phyloP scores from a whole-genome alignment of 495 filamentous ascomycete genomes.

The Terfezia claveryi region DNA sequence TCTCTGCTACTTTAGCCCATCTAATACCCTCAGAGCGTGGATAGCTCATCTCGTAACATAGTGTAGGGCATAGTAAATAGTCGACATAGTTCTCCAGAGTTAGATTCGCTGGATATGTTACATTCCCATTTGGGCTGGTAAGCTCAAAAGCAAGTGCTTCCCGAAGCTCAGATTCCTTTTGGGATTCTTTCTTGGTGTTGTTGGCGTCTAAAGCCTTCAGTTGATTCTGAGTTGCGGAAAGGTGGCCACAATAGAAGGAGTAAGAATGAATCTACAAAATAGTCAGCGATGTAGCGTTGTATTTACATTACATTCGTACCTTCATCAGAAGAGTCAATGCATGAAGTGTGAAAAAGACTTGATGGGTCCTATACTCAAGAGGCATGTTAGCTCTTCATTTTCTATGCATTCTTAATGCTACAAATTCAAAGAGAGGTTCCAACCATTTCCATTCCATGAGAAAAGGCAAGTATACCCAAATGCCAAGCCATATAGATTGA shows the following conservation, averaged over 20 bases:
- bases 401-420: background rate
- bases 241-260: conserved; percentile 90
- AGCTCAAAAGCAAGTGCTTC: conserved; percentile 79
- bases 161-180: conserved; percentile 34
- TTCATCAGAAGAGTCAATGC: conserved; percentile 88
- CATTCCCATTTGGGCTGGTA: conserved; percentile 65
- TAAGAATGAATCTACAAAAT: conserved; percentile 60
- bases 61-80: conserved; percentile 76
- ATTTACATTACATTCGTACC: conserved; percentile 3
- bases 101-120: conserved; percentile 81
- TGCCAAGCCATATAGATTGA: conserved; percentile 52
- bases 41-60: conserved; percentile 96
- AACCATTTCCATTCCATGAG: conserved; percentile 59
- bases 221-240: conserved; percentile 63
- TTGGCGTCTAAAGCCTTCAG: conserved; percentile 47
- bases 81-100: conserved; percentile 62
- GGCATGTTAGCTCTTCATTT: background rate
- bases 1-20: conserved; percentile 67
- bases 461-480: conserved; percentile 83
- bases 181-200: conserved; percentile 17
- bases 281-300: background rate
- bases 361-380: conserved; percentile 38
- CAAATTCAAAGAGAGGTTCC: conserved; percentile 4
- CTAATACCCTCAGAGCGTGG: conserved; percentile 50
- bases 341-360: conserved; percentile 86